Evolutionary conservation across 2,329 filamentous ascomycete genomes (phyloP).

Genomic region (Neonectria hederae): DNA sequence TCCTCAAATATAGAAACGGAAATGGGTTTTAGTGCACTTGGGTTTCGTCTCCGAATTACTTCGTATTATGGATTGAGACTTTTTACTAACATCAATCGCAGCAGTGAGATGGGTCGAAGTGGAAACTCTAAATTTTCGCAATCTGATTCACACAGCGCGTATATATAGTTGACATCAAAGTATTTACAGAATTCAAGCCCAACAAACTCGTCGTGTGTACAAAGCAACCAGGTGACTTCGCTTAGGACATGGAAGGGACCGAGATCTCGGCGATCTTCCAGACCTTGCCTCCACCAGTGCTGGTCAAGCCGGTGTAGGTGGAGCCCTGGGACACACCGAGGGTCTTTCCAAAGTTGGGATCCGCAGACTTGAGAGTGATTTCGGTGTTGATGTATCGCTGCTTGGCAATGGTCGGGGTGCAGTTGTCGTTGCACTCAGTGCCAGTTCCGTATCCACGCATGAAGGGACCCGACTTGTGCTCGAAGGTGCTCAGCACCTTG

Average conservation of each 20-base stretch:
- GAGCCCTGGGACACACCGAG: constrained; percentile 28
- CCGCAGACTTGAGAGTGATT: constrained; percentile 27
- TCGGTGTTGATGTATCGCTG: constrained; percentile 33
- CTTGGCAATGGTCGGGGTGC: constrained; percentile 27
- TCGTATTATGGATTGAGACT: too few relatives aligned
- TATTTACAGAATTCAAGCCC: constrained; percentile 8
- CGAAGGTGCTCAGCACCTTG: constrained; percentile 23
- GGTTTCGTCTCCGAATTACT: too few relatives aligned
- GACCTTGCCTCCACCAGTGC: constrained; percentile 23
- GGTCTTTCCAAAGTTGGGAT: constrained; percentile 32
- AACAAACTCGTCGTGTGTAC: background rate
- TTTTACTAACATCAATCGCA: background rate
- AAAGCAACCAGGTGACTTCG: background rate
- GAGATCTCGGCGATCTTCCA: constrained; percentile 34
- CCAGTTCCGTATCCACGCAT: constrained; percentile 35
- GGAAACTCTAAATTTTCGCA: background rate
- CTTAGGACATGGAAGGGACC: constrained; percentile 27
- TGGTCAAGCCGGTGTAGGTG: constrained; percentile 26
- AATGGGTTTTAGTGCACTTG: too few relatives aligned
- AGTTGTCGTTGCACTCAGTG: constrained; percentile 33
- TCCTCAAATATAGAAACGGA: too few relatives aligned
- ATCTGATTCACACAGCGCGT: background rate
- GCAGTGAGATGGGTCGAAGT: too few relatives aligned
- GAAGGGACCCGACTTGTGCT: constrained; percentile 32
- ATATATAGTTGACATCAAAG: background rate